Base-by-base conservation (phyloP, 495 filamentous ascomycete species). In the Astrothelium subdiscretum region DNA sequence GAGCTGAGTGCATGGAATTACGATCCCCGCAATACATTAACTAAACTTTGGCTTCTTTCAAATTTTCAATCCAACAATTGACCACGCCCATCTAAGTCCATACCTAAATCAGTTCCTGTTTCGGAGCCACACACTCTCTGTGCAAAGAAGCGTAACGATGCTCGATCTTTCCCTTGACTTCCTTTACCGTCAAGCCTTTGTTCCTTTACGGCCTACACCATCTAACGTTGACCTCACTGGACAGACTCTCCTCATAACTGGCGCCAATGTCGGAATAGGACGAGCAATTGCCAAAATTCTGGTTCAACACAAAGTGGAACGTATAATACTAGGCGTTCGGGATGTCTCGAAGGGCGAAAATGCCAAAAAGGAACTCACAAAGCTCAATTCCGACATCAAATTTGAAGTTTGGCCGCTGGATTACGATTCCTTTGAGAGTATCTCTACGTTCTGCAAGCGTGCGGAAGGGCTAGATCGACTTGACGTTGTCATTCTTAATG, bases 391-490 rank as follows among this genome's bases (percentile, higher is more conserved):
- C 10, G n/a, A 20, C 10, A 65, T 67, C 62, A 57, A 62, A 18
- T 18, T 64, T 5, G 67, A 71, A 13, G 66, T 71, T 40, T 73
- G 71, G 71, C 58, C 61, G 35, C 62, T 73, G 2, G 71, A 73
- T 58, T 51, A 71, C 35, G 6, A n/a, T 32, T 42, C 32, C 42
- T 71, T 66, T 57, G 63, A 38, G 27, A 65, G 57, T n/a, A 61
- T 73, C 42, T 61, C 65, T 31, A 57, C 62, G 1, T 73, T 73
- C 61, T 63, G 61, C 2, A 24, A 20, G 1, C 54, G 68, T 5
- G 69, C 43, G 0, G n/a, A 64, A 18, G 60, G 59, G 10, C 22
- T 73, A 8, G 58, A 65, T 3, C 63, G 62, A 1, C 48, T 73
- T 20, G 70, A 73, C 59, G 32, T 65, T 22, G 22, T 65, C 0